Base-by-base conservation (phyloP, 2,329 filamentous ascomycete genomes). In the Calonectria pauciramosa region DNA sequence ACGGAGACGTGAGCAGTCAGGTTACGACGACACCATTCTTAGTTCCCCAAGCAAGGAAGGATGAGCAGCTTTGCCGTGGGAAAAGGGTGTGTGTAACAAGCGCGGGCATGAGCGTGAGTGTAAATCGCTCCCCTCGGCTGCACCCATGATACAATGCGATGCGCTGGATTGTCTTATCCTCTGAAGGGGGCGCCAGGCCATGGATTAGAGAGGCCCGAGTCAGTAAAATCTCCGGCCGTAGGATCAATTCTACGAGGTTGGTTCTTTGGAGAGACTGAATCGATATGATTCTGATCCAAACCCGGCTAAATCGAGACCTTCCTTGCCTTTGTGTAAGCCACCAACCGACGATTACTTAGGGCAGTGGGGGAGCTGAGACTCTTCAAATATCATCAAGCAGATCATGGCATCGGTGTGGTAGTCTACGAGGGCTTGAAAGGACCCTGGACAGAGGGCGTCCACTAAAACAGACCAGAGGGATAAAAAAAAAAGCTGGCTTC, bases 251-350 rank as follows among this genome's bases (percentile, higher is more conserved):
- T 63, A 41, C 56, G 56, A 63, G 26, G 34, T 20, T 44, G 56
- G 34, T 34, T 54, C 71, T 30, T 34, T 54, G 41, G 54, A 49
- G 77, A 76, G 52, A 73, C 76, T 74, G 73, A 69, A 73, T 73
- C 65, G 76, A 65, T 75, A 63, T 63, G 56, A 41, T 63, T 63
- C 56, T 74, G 70, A 72, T 74, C 72, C 71, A n/a, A 74, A 65
- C 54, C 64, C 34, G 51, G 20, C 67, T 60, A 73, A 76, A 80
- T 80, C 76, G 79, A 77, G 79, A 81, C n/a, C 79, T 79, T 77
- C 63, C 79, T 75, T 79, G 77, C 71, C 69, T 76, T 70, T 71
- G 64, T 75, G 56, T 76, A 56, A 72, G 18, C 70, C 34, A 73
- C 73, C 73, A 68, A 63, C 56, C 26, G 72, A 67, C 44, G 65